Evolutionary conservation across 352 stramenopile species (phyloP).

Genomic region (Pythium myriotylum): DNA sequence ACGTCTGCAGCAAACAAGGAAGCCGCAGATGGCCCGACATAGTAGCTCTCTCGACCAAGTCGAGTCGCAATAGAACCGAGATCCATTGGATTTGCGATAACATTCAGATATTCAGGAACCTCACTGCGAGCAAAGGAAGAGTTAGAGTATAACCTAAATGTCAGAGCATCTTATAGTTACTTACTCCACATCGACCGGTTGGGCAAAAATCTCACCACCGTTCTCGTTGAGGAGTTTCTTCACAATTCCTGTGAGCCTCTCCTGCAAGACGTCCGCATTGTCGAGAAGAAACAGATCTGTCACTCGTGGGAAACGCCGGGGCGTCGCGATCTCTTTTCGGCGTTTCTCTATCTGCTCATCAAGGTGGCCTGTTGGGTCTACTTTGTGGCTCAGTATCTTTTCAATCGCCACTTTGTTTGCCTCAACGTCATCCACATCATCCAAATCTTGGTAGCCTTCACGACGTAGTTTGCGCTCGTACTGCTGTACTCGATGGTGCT

Average conservation of each 20-base stretch:
- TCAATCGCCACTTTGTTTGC: conserved; percentile 87
- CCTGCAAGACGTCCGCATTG: conserved; percentile 64
- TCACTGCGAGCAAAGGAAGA: conserved; percentile 34
- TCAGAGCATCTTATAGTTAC: conserved; percentile 13
- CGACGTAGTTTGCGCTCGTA: conserved; percentile 84
- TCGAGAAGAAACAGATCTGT: conserved; percentile 85
- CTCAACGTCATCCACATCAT: conserved; percentile 89
- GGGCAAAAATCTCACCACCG: conserved; percentile 81
- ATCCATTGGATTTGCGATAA: conserved; percentile 89
- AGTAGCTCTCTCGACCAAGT: conserved; percentile 80
- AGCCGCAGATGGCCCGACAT: conserved; percentile 65
- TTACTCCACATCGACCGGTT: conserved; percentile 77
- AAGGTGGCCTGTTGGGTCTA: conserved; percentile 78
- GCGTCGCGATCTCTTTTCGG: conserved; percentile 50
- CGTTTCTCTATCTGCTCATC: conserved; percentile 85
- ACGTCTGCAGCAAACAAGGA: conserved; percentile 86
- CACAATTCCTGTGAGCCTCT: conserved; percentile 77
- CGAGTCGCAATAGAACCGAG: conserved; percentile 78
- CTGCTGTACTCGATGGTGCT: conserved; percentile 80
- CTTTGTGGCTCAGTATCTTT: conserved; percentile 87
- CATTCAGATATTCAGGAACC: conserved; percentile 85
- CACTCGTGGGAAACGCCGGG: conserved; percentile 67
- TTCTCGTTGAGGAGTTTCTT: conserved; percentile 83
- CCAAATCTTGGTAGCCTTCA: conserved; percentile 82
- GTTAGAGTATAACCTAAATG: neutral